Base-by-base conservation (phyloP, 2,329 filamentous ascomycete species). In the Fusarium tanahbumbuense region DNA sequence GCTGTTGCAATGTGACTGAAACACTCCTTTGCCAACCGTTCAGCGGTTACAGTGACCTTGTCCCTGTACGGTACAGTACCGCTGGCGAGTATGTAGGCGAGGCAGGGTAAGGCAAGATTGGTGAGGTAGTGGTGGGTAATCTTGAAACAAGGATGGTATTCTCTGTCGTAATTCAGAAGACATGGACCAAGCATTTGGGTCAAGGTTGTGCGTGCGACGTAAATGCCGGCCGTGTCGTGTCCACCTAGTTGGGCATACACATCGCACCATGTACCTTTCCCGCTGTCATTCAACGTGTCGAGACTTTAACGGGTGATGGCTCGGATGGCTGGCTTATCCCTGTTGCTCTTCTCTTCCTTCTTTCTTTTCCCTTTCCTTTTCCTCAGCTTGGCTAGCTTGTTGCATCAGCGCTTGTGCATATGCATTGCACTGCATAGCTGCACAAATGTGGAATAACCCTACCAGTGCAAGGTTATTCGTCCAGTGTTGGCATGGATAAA, bases 371-470 rank as follows among this genome's bases (percentile, higher is more conserved):
- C 30, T 18, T 34, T 22, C 30, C 15, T 12, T 28, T n/a, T 28
- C 18, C 34, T 37, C 34, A 11, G 34, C 34, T 37, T 37, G 34
- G 34, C 52, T 72, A 61, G 55, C 53, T 20, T 56, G 61, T 68
- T 73, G 71, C 71, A 74, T 72, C 58, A 62, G 42, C 52, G 40
- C 32, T 55, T 56, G 59, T 68, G 66, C 66, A 56, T 66, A 60
- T 64, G 60, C 54, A 42, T n/a, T 52, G 22, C 67, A 69, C 60
- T 70, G 60, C 63, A 68, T 37, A 37, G 34, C 57, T 70, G 68
- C 66, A 73, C 48, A 61, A 71, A 58, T 20, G 34, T 50, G 7
- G 28, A 28, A 49, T 49, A 48, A 16, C 23, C 23, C 30, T 49
- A 56, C 42, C 30, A 28, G 34, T 23, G 50, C 59, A 57, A 49